phyloP scores from a whole-genome alignment of 495 filamentous ascomycete species.

The Penicillium subrubescens region DNA sequence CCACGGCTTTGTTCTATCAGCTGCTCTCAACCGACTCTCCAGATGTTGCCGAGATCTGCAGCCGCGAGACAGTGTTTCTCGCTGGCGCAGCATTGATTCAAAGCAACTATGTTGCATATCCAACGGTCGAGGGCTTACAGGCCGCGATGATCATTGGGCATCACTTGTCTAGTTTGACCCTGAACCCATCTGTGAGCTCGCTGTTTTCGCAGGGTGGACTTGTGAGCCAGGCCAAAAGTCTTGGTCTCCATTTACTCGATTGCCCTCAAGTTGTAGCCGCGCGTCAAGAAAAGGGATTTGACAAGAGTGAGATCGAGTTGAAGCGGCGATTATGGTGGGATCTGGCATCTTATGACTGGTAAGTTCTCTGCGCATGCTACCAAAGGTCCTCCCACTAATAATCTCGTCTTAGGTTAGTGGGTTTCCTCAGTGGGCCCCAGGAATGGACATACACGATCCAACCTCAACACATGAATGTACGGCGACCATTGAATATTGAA shows the following conservation, averaged over 20 bases:
- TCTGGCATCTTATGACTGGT: constrained; percentile 50
- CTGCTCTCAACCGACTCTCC: constrained; percentile 25
- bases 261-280: constrained; percentile 15
- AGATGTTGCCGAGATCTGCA: constrained; percentile 29
- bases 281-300: constrained; percentile 15
- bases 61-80: constrained; percentile 33
- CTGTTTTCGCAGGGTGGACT: constrained; percentile 38
- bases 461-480: constrained; percentile 46
- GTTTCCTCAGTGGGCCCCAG: constrained; percentile 49
- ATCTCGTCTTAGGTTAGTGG: constrained; percentile 30
- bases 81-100: constrained; percentile 40
- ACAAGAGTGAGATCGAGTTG: constrained; percentile 36
- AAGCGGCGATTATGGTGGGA: constrained; percentile 53
- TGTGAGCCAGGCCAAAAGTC: constrained; percentile 40
- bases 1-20: constrained; percentile 41
- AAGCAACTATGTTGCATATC: constrained; percentile 35
- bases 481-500: constrained; percentile 38
- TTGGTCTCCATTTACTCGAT: constrained; percentile 52
- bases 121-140: constrained; percentile 49
- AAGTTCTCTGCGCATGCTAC: constrained; percentile 8
- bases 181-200: constrained; percentile 29
- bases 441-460: constrained; percentile 51
- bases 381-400: constrained; percentile 14
- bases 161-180: constrained; percentile 32
- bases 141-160: constrained; percentile 45